Conservation (phyloP, 345 rosid genomes). For the Litchi chinensis region DNA sequence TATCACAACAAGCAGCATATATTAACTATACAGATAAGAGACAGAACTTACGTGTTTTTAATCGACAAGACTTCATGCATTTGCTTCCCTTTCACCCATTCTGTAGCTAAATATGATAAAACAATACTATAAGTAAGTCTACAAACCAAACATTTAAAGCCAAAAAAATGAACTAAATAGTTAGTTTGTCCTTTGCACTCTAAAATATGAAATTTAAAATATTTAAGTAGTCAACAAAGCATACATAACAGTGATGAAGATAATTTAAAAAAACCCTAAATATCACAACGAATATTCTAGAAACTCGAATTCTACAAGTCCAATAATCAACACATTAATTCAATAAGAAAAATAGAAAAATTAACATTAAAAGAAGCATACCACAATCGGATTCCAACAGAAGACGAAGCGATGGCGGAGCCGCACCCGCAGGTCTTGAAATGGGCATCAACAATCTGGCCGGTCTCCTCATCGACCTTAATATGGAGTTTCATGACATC, state of each 20-base stretch:
- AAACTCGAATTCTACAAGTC: background rate
- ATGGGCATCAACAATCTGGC: slow-evolving; percentile 83
- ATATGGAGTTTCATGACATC: slow-evolving; percentile 99
- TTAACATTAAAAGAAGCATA: background rate
- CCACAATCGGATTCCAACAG: slow-evolving; percentile 63
- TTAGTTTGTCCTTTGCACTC: too few species aligned
- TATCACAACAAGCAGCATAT: background rate
- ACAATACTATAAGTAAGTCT: background rate
- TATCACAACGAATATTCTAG: background rate
- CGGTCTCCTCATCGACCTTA: slow-evolving; percentile 82
- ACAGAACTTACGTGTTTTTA: slow-evolving; percentile 79
- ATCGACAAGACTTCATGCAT: slow-evolving; percentile 90
- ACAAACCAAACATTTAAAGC: background rate
- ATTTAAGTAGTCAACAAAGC: background rate
- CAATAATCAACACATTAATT: background rate
- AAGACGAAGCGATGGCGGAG: slow-evolving; percentile 95
- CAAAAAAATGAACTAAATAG: background rate
- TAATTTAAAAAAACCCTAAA: background rate
- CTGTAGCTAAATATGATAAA: slow-evolving; percentile 62
- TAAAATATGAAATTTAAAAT: background rate
- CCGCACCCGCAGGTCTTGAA: slow-evolving; percentile 99
- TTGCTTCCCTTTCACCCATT: slow-evolving; percentile 98
- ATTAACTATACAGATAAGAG: background rate
- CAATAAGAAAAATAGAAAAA: background rate
- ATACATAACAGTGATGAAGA: background rate